A percentile compares a stretch with the other conserved stretches of the same genome.
Evolutionary conservation across 129 eudicot species (phyloP).

Genomic region (Lonicera japonica): DNA sequence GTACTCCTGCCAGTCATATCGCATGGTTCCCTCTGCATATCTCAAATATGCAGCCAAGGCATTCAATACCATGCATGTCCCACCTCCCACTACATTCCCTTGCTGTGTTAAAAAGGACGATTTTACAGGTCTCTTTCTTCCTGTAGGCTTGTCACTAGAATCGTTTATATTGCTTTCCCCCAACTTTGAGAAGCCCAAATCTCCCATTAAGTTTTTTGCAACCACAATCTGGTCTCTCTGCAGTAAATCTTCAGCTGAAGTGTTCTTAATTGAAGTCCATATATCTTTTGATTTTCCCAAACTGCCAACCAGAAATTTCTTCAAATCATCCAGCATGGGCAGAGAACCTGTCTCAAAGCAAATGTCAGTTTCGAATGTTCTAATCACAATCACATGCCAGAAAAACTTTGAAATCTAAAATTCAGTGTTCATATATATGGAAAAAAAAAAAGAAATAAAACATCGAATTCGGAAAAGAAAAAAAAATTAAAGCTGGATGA

Average conservation of each 20-base stretch:
- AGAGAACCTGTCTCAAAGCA: slow-evolving; percentile 48
- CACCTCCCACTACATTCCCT: slow-evolving; percentile 76
- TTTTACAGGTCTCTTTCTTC: slow-evolving; percentile 30
- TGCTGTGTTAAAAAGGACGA: slow-evolving; percentile 56
- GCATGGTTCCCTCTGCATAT: slow-evolving; percentile 74
- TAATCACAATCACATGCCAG: slow-evolving; percentile 7
- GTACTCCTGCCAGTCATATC: slow-evolving; percentile 95
- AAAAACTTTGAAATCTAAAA: neutral
- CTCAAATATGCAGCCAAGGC: slow-evolving; percentile 84
- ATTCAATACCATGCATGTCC: slow-evolving; percentile 58
- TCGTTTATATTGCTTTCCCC: neutral
- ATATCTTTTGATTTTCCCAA: slow-evolving; percentile 24
- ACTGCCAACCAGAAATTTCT: slow-evolving; percentile 30
- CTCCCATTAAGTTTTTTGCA: neutral
- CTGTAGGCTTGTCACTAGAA: slow-evolving; percentile 10
- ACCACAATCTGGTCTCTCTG: slow-evolving; percentile 27
- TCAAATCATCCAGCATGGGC: slow-evolving; percentile 63
- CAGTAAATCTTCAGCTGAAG: slow-evolving; percentile 43
- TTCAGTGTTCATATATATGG: neutral
- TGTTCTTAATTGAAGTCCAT: slow-evolving; percentile 44
- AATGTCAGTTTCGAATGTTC: slow-evolving; percentile 14
- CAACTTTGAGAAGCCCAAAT: slow-evolving; percentile 9
- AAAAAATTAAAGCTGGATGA: no score
- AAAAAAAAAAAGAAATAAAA: neutral
- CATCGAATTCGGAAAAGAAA: no score